These are phyloP conservation scores for Parmelia sp. DNA, from an alignment of 495 filamentous ascomycete genomes.

Conservation along the genomic window DNA sequence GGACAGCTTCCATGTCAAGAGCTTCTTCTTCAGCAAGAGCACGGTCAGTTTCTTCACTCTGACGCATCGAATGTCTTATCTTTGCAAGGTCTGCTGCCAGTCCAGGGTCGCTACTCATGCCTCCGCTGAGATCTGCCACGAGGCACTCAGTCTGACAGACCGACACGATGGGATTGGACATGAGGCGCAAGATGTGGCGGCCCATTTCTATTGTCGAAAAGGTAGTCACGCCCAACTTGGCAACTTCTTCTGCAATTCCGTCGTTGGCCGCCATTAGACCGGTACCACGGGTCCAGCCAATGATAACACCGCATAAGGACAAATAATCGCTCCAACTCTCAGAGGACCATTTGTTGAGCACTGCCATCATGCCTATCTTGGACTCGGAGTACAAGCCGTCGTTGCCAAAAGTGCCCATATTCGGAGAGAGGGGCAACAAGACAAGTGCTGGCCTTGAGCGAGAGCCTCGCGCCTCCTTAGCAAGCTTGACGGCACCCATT, in stretches of 20 bases:
- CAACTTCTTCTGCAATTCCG: conserved; percentile 22
- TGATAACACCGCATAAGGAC: conserved; percentile 24
- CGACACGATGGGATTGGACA: background rate
- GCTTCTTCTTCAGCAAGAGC: too few relatives aligned
- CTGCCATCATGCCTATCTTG: conserved; percentile 23
- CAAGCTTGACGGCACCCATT: conserved; percentile 15
- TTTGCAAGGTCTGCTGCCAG: too few relatives aligned
- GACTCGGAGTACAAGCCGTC: conserved; percentile 30
- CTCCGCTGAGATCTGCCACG: background rate
- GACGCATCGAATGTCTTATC: background rate
- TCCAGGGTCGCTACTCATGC: too few relatives aligned
- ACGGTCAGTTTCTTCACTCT: too few relatives aligned
- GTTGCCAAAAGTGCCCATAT: conserved; percentile 26
- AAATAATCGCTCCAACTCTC: conserved; percentile 17
- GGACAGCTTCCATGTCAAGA: too few relatives aligned
- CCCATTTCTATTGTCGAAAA: conserved; percentile 1
- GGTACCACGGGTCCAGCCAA: conserved; percentile 30
- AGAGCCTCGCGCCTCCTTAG: conserved; percentile 22
- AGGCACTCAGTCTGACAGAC: background rate
- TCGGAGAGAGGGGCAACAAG: conserved; percentile 27
- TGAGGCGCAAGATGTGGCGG: background rate
- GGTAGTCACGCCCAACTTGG: conserved; percentile 18
- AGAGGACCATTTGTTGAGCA: conserved; percentile 24
- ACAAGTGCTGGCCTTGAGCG: conserved; percentile 16
- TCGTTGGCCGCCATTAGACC: conserved; percentile 26